Conservation (phyloP, 208 protist species). For the Angomonas ambiguus region DNA sequence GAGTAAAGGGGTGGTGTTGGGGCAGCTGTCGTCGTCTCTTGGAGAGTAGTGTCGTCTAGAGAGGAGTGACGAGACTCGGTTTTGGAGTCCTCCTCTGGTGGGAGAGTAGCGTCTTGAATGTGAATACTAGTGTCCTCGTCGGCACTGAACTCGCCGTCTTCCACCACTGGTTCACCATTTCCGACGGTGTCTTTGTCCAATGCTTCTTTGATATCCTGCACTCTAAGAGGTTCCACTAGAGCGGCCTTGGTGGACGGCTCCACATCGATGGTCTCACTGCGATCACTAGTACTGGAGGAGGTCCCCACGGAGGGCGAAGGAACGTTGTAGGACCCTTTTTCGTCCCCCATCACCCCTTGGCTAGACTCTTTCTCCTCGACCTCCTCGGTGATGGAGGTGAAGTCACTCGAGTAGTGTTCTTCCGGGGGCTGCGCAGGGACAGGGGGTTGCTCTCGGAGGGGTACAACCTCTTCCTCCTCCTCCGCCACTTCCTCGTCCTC, state of each 20-base stretch:
- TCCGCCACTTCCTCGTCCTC: conserved; percentile 7
- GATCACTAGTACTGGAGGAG: neutral
- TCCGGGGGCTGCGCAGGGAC: conserved; percentile 9
- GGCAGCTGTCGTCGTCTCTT: conserved; percentile 4
- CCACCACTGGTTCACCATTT: neutral
- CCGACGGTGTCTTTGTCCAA: neutral
- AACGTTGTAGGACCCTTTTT: neutral
- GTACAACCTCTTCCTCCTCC: conserved; percentile 19
- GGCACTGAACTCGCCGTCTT: neutral
- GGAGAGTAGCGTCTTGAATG: neutral
- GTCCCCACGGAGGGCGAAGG: neutral
- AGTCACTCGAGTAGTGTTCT: neutral
- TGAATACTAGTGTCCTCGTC: neutral
- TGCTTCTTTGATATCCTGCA: too few relatives aligned
- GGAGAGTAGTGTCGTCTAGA: neutral
- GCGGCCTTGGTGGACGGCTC: neutral
- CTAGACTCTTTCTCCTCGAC: neutral
- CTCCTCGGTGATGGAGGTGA: neutral
- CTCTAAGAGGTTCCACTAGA: too few relatives aligned
- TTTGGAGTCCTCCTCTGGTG: neutral
- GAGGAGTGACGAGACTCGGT: neutral
- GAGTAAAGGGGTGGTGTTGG: neutral
- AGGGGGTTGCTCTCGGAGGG: conserved; percentile 1
- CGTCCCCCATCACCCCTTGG: neutral
- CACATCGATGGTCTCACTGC: neutral